phyloP scores from a whole-genome alignment of 495 filamentous ascomycete genomes.

The Hypomontagnella monticulosa region DNA sequence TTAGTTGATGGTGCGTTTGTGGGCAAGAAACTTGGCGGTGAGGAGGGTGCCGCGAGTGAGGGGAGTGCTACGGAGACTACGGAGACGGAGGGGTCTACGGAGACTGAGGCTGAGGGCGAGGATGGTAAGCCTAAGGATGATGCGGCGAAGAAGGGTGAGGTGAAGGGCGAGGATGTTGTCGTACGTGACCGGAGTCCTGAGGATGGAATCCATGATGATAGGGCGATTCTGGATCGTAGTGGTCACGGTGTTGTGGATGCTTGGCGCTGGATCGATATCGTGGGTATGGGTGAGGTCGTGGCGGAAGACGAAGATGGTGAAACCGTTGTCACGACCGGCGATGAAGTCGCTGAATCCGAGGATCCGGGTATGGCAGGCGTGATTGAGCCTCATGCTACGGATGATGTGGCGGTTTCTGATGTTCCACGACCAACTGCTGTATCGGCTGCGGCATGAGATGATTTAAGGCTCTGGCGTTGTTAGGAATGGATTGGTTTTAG shows the following conservation, averaged over 20 bases:
- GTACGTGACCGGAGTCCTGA: conserved; percentile 8
- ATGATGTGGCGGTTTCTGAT: neutral
- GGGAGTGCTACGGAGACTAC: neutral
- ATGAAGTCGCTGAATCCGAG: conserved; percentile 41
- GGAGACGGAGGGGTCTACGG: conserved; percentile 2
- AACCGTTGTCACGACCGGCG: neutral
- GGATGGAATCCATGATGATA: conserved; percentile 47
- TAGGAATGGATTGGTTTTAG: neutral
- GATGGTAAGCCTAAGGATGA: no score
- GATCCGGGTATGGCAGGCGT: conserved; percentile 54
- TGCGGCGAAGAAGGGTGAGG: neutral
- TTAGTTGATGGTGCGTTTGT: conserved; percentile 52
- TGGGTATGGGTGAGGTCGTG: conserved; percentile 51
- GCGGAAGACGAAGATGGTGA: conserved; percentile 37
- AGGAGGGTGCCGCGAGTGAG: neutral
- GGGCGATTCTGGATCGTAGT: conserved; percentile 51
- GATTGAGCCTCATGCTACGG: conserved; percentile 48
- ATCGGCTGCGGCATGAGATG: neutral
- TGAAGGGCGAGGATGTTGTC: neutral
- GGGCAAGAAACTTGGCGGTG: conserved; percentile 20
- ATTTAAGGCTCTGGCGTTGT: conserved; percentile 1
- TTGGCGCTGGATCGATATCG: conserved; percentile 55
- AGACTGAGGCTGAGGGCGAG: conserved; percentile 9
- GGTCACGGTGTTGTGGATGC: conserved; percentile 37
- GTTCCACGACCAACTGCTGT: neutral